Base-by-base conservation (phyloP, 371 early-diverging fungal genomes). In the Syncephalis plumigaleata region DNA sequence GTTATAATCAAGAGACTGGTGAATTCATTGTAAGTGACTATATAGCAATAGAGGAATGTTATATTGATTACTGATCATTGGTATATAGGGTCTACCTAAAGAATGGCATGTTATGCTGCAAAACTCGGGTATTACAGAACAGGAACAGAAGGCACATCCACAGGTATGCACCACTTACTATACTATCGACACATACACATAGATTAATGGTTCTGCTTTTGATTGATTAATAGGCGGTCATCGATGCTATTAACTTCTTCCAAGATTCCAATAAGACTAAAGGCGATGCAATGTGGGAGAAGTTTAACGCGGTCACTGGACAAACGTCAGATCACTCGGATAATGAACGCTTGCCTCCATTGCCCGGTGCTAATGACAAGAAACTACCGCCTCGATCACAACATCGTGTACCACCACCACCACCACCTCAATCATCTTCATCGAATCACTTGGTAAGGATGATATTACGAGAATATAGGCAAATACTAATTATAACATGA, bases 171-270 rank as follows among this genome's bases (percentile, higher is more conserved):
- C n/a, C n/a, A n/a, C n/a, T n/a, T 13, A 36, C 20, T 21, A 17
- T 11, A 44, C 17, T 44, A 40, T 24, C 21, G 7, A 45, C 8
- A 11, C n/a, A n/a, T n/a, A n/a, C n/a, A n/a, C n/a, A n/a, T n/a
- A n/a, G n/a, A 11, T 31, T 31, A 11, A 31, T 31, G 4, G 31
- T 7, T 31, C 11, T 31, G 11, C 31, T 31, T 7, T 11, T 31
- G 11, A 15, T 31, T 15, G 15, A 37, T 50, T n/a, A n/a, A 17
- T 55, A 77, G 72, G 84, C 95, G 23, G 88, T 97, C 15, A 65
- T 95, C 42, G 93, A 97, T 59, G 84, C 91, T 42, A 87, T 97
- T 62, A 87, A 84, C 40, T 94, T 92, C 57, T 89, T 87, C 64
- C 76, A 77, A 52, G 88, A 88, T 48, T 72, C 69, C 25, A 73